phyloP scores from a whole-genome alignment of 768 basidiomycete genomes.

The Trametes meyenii region DNA sequence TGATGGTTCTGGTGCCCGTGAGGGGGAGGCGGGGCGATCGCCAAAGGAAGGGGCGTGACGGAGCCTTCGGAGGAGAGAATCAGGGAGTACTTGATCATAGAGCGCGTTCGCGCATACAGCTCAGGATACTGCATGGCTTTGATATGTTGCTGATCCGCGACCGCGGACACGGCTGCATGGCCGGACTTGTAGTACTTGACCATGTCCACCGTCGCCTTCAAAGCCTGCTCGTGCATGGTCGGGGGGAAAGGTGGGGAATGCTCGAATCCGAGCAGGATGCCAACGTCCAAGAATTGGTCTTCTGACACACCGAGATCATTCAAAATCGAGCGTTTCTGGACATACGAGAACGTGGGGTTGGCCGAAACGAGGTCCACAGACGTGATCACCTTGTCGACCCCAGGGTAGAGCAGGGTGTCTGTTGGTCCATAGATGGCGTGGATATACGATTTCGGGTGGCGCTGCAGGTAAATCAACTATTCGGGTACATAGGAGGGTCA shows the following conservation, averaged over 20 bases:
- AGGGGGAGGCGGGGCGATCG: slow-evolving; percentile 52
- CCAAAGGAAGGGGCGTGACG: slow-evolving; percentile 80
- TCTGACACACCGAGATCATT: slow-evolving; percentile 65
- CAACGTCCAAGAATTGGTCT: slow-evolving; percentile 95
- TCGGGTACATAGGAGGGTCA: slow-evolving; percentile 13
- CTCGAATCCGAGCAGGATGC: slow-evolving; percentile 90
- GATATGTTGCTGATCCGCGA: slow-evolving; percentile 79
- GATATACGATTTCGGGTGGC: slow-evolving; percentile 91
- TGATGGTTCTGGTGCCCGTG: slow-evolving; percentile 54
- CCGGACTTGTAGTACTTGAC: slow-evolving; percentile 93
- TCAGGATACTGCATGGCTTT: slow-evolving; percentile 82
- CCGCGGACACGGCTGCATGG: slow-evolving; percentile 75
- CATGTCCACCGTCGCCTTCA: slow-evolving; percentile 89
- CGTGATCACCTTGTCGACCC: slow-evolving; percentile 88
- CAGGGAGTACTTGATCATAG: slow-evolving; percentile 90
- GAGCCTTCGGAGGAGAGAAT: slow-evolving; percentile 86
- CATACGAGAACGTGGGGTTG: slow-evolving; percentile 77
- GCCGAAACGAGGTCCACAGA: slow-evolving; percentile 74
- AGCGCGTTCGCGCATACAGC: slow-evolving; percentile 84
- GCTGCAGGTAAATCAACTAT: slow-evolving; percentile 92
- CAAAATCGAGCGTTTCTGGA: slow-evolving; percentile 79
- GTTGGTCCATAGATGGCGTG: slow-evolving; percentile 92
- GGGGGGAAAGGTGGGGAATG: slow-evolving; percentile 81
- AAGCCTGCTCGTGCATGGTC: slow-evolving; percentile 74
- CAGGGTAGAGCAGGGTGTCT: slow-evolving; percentile 87